Base-by-base conservation (phyloP, 2,329 filamentous ascomycete genomes). In the Alternaria sp. region DNA sequence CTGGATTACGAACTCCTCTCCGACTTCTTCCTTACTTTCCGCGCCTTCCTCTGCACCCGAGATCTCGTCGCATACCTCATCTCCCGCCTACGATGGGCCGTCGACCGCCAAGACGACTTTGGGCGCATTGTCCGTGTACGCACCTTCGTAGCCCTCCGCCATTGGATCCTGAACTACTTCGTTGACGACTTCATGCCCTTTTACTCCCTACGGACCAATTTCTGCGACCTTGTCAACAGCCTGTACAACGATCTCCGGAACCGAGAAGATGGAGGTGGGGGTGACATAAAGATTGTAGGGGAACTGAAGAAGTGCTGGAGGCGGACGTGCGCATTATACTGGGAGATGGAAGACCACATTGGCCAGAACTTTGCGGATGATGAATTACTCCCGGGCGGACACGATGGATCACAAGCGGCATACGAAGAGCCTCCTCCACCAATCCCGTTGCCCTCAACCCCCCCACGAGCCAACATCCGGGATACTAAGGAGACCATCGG, bases 141-240 rank as follows among this genome's bases (percentile, higher is more conserved):
- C 45, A 96, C 94, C 0, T 99, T 98, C 82, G 96, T 97, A 25
- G 96, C 96, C 8, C 86, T 98, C 47, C 89, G 96, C 60, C 96
- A 99, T 80, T 99, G 96, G 96, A 94, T 98, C 61, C 82, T 99
- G 66, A 99, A 99, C 79, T 99, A 99, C 80, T 99, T 98, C 70
- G 86, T 92, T 59, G 96, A 99, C 76, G 96, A 99, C 77, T 99
- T 97, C 77, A 88, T 96, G 44, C 81, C 90, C 23, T 89, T 94
- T 75, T 90, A 91, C 74, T 83, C 87, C 47, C 84, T 98, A 30
- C 90, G 95, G 9, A 83, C 87, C 6, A 87, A 88, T 15, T 97
- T 97, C 76, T 97, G 95, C 80, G 85, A 89, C 30, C 85, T 93
- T 9, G 85, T 97, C 62, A 97, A 98, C 77, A 77, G 78, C 23